Evolutionary conservation across 1,284 basidiomycete genomes (phyloP).

Genomic region (Puccinia triticina): DNA sequence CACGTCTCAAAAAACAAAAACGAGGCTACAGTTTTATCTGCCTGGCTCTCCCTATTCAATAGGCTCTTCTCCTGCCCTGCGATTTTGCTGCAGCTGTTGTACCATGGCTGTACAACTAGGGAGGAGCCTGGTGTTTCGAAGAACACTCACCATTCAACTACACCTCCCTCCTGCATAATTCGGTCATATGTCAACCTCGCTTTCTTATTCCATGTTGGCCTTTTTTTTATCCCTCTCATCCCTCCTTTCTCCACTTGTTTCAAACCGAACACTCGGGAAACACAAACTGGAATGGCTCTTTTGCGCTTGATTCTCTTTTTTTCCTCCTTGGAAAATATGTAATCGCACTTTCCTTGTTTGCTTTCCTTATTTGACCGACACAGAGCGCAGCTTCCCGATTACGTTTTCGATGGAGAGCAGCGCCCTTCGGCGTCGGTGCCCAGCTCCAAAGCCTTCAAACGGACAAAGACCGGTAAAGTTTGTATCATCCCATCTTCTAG

Average conservation of each 20-base stretch:
- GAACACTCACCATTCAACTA: slow-evolving; percentile 1
- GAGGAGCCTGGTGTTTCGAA: slow-evolving; percentile 18
- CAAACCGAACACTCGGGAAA: slow-evolving; percentile 45
- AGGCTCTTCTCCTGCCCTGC: slow-evolving; percentile 14
- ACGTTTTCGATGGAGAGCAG: slow-evolving; percentile 79
- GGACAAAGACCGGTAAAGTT: slow-evolving; percentile 76
- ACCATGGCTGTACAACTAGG: neutral
- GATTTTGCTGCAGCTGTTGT: slow-evolving; percentile 2
- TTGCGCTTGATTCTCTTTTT: slow-evolving; percentile 7
- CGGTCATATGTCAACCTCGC: slow-evolving; percentile 22
- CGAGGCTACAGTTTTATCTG: slow-evolving; percentile 47
- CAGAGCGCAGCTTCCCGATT: slow-evolving; percentile 75
- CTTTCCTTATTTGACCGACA: slow-evolving; percentile 9
- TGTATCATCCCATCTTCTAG: slow-evolving; percentile 41
- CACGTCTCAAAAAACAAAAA: neutral
- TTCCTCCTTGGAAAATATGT: slow-evolving; percentile 9
- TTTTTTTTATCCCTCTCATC: slow-evolving; percentile 16
- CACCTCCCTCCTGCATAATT: neutral
- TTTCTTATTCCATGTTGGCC: slow-evolving; percentile 24
- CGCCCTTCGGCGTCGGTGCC: slow-evolving; percentile 67
- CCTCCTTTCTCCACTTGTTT: too few species aligned
- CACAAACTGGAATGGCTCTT: slow-evolving; percentile 11
- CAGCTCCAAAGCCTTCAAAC: slow-evolving; percentile 65
- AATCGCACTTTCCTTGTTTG: slow-evolving; percentile 52
- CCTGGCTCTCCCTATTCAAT: slow-evolving; percentile 52